Conservation (phyloP, 352 stramenopile genomes). For the Globisporangium iwayamae region DNA sequence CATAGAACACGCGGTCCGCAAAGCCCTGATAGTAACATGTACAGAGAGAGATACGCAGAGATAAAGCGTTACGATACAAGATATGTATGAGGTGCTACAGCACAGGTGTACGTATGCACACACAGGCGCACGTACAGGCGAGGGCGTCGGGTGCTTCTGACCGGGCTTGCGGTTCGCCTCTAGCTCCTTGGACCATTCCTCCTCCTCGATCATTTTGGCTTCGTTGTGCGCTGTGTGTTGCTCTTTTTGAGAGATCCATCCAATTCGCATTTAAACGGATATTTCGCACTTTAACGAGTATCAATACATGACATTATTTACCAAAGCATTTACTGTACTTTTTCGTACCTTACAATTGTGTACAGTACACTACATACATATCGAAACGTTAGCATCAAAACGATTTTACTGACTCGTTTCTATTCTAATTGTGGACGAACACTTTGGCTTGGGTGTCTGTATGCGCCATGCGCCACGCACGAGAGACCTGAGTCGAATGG, state of each 20-base stretch:
- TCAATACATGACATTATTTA: too few relatives aligned
- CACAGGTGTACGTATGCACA: not conserved
- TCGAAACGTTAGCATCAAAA: not conserved
- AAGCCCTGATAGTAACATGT: constrained; percentile 58
- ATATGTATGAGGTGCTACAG: not conserved
- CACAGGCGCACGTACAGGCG: constrained; percentile 42
- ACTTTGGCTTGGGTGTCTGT: too few relatives aligned
- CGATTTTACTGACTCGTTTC: too few relatives aligned
- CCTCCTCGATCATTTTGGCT: constrained; percentile 64
- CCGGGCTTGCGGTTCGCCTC: constrained; percentile 86
- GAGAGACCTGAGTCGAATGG: too few relatives aligned
- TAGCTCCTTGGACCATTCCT: constrained; percentile 88
- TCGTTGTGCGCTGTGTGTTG: not conserved
- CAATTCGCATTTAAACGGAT: too few relatives aligned
- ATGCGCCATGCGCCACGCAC: too few relatives aligned
- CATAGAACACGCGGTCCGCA: constrained; percentile 89
- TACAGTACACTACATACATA: not conserved
- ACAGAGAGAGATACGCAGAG: not conserved
- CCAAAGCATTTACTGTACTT: too few relatives aligned
- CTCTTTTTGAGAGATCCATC: not conserved
- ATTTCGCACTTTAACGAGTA: not conserved
- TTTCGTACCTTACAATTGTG: not conserved
- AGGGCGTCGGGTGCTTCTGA: constrained; percentile 86
- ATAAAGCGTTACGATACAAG: not conserved
- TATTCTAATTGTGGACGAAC: too few relatives aligned